phyloP scores from a whole-genome alignment of 2,329 filamentous ascomycete species.

The Fusarium compactum region DNA sequence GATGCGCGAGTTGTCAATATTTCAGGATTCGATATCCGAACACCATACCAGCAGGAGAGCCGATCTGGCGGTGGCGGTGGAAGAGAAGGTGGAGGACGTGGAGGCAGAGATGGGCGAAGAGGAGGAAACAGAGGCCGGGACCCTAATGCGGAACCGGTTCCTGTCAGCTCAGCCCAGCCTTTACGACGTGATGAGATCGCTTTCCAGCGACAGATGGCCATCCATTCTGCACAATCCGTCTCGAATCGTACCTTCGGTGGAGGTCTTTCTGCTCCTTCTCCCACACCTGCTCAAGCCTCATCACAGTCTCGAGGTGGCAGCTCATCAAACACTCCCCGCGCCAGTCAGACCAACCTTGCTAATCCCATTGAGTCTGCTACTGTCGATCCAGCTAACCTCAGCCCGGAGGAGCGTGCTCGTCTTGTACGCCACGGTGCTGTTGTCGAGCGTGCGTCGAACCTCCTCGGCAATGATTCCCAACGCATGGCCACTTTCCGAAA shows the following conservation, averaged over 20 bases:
- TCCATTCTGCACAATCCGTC: constrained; percentile 87
- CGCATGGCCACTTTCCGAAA: constrained; percentile 84
- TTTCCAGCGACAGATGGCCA: constrained; percentile 90
- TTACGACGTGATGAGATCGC: constrained; percentile 88
- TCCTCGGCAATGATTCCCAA: constrained; percentile 79
- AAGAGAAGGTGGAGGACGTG: constrained; percentile 55
- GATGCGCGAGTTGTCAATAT: constrained; percentile 90
- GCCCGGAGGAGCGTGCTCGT: constrained; percentile 84
- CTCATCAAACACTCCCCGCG: constrained; percentile 41
- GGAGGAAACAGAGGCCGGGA: constrained; percentile 76
- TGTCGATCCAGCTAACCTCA: constrained; percentile 66
- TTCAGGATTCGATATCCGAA: constrained; percentile 83
- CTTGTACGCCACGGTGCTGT: constrained; percentile 85
- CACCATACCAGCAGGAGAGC: constrained; percentile 75
- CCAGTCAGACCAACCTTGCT: constrained; percentile 42
- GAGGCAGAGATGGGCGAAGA: constrained; percentile 67
- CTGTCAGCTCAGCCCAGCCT: constrained; percentile 81
- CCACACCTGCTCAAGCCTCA: constrained; percentile 43
- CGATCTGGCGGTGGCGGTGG: constrained; percentile 56
- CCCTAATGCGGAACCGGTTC: constrained; percentile 85
- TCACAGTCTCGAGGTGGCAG: constrained; percentile 42
- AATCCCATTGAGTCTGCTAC: constrained; percentile 64
- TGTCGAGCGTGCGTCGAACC: constrained; percentile 83
- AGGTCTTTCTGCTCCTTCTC: constrained; percentile 69
- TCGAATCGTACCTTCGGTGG: constrained; percentile 87